phyloP scores from a whole-genome alignment of 352 stramenopile genomes.

The Globisporangium takayamanum region DNA sequence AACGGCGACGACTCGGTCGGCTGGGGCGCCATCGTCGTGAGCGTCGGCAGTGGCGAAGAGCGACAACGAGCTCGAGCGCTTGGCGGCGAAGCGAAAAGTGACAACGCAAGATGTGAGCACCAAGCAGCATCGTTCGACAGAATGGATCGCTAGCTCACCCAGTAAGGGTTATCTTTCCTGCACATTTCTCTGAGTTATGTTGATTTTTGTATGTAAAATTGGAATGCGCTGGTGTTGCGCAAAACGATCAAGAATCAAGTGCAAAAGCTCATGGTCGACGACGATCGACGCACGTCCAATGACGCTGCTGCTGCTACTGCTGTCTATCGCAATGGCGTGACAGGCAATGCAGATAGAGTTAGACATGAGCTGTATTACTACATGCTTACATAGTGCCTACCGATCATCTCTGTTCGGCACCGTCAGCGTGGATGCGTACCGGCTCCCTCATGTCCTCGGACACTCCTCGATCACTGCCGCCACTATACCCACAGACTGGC shows the following conservation, averaged over 20 bases:
- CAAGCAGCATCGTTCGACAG: background rate
- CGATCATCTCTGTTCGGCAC: too few relatives aligned
- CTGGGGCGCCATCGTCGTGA: slow-evolving; percentile 2
- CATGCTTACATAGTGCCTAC: too few relatives aligned
- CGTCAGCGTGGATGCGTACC: too few relatives aligned
- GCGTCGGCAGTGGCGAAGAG: background rate
- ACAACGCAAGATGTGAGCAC: background rate
- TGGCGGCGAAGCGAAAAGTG: slow-evolving; percentile 6
- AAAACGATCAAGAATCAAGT: too few relatives aligned
- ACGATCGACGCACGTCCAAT: too few relatives aligned
- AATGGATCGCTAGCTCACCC: background rate
- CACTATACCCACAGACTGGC: too few relatives aligned
- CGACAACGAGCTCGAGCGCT: background rate
- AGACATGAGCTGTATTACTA: too few relatives aligned
- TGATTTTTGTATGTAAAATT: background rate
- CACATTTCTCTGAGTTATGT: background rate
- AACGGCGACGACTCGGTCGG: slow-evolving; percentile 52
- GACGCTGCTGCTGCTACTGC: too few relatives aligned
- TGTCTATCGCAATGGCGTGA: background rate
- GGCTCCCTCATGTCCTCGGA: too few relatives aligned
- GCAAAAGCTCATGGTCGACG: too few relatives aligned
- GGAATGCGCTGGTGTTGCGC: background rate
- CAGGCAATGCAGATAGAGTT: too few relatives aligned
- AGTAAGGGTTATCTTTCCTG: background rate
- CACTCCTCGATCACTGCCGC: too few relatives aligned